A percentile compares a stretch with the other conserved stretches of the same genome.
Conservation (phyloP, 140 eudicot species). For the Ambrosia hybrid region DNA sequence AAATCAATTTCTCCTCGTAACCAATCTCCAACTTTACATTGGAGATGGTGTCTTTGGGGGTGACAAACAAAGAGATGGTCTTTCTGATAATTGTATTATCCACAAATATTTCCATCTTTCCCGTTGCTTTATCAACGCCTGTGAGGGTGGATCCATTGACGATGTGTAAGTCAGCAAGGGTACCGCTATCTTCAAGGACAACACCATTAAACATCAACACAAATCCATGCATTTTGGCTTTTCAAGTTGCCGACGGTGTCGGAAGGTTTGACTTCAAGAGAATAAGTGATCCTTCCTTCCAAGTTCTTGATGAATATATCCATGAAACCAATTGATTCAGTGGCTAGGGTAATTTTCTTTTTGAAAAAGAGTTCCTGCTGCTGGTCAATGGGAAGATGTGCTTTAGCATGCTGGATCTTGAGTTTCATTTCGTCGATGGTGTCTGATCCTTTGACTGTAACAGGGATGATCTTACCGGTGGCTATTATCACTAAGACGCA, state of each 20-base stretch:
- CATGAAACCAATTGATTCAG: not conserved
- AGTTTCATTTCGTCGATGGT: no score
- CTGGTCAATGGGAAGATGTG: no score
- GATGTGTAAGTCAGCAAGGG: not conserved
- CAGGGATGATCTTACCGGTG: no score
- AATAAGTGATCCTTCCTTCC: not conserved
- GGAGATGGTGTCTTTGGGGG: not conserved
- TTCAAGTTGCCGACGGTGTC: no score
- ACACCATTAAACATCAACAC: not conserved
- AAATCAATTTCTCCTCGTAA: not conserved
- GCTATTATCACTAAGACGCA: no score
- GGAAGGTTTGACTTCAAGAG: not conserved
- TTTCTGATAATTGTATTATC: no score
- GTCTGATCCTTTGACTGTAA: no score
- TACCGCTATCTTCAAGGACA: not conserved
- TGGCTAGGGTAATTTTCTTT: not conserved
- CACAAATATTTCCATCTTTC: not conserved
- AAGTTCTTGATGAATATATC: not conserved
- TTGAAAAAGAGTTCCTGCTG: no score
- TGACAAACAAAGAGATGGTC: not conserved
- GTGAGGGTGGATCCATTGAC: not conserved
- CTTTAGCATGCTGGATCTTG: no score
- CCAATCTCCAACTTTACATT: not conserved
- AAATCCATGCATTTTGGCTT: not conserved
- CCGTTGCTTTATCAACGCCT: not conserved